Conservation (phyloP, 169 alveolate genomes). For the Toxoplasma gondii region DNA sequence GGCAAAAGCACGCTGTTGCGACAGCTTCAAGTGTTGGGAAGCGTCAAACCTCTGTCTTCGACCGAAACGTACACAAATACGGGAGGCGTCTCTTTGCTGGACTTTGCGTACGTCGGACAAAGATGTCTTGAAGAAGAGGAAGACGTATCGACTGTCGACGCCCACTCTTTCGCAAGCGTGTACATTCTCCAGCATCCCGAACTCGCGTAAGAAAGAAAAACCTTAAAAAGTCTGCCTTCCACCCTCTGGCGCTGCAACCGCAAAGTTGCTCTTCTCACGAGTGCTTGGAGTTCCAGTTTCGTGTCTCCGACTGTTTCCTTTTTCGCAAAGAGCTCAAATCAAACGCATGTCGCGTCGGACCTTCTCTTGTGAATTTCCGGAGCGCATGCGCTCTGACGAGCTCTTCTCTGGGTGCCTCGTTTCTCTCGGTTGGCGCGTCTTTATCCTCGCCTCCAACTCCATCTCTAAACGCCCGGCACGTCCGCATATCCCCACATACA, state of each 20-base stretch:
- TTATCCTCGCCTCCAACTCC: too few species aligned
- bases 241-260: too few species aligned
- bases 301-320: too few species aligned
- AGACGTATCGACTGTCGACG: slow-evolving; percentile 14
- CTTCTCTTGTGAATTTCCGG: too few species aligned
- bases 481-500: neutral
- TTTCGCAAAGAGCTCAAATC: neutral
- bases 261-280: neutral
- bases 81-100: slow-evolving; percentile 39
- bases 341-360: neutral
- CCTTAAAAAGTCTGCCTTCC: too few species aligned
- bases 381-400: neutral
- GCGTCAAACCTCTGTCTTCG: neutral
- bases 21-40: slow-evolving; percentile 29
- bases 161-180: slow-evolving; percentile 1
- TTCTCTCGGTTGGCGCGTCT: too few species aligned
- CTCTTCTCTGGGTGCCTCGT: neutral
- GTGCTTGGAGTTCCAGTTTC: too few species aligned
- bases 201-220: neutral
- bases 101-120: slow-evolving; percentile 13
- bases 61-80: slow-evolving; percentile 19
- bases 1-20: slow-evolving; percentile 43
- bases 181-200: slow-evolving; percentile 6
- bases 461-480: neutral
- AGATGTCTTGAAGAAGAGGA: slow-evolving; percentile 3